A percentile compares a stretch with the other conserved stretches of the same genome.
Conservation (phyloP, 441 rosid species). For the Brassica hybrid region DNA sequence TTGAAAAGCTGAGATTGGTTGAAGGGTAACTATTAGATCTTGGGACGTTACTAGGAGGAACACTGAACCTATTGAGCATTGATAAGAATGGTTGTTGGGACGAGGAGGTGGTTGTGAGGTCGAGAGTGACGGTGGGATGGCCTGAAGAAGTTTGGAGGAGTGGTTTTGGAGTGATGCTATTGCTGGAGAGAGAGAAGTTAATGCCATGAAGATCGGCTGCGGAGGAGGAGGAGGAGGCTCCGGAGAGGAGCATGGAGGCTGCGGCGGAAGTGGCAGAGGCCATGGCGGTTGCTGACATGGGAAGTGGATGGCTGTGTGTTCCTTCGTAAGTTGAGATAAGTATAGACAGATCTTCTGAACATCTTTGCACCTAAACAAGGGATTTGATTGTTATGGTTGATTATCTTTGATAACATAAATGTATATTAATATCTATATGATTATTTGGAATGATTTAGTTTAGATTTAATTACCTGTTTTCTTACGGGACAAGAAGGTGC, state of each 20-base stretch:
- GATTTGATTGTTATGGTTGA: background rate
- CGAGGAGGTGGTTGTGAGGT: conserved; percentile 45
- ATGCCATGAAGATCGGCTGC: conserved; percentile 56
- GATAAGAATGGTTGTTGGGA: conserved; percentile 47
- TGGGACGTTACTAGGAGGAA: conserved; percentile 45
- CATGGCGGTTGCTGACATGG: conserved; percentile 86
- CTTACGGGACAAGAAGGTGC: conserved; percentile 89
- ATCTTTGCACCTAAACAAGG: conserved; percentile 77
- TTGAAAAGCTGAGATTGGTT: conserved; percentile 58
- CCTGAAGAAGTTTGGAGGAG: conserved; percentile 55
- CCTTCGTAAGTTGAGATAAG: conserved; percentile 91
- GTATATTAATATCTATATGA: background rate
- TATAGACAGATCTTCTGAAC: conserved; percentile 79
- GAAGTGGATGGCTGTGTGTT: conserved; percentile 89
- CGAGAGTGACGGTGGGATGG: conserved; percentile 46
- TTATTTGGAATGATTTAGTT: background rate
- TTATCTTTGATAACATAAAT: background rate
- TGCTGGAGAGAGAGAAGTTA: conserved; percentile 61
- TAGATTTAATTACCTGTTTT: conserved; percentile 65
- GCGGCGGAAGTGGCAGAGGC: conserved; percentile 95
- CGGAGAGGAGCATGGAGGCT: conserved; percentile 78
- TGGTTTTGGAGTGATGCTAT: conserved; percentile 38
- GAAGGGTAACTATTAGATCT: conserved; percentile 46
- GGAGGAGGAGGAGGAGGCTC: conserved; percentile 40
- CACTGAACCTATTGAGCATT: conserved; percentile 30